Base-by-base conservation (phyloP, 306 rosid genomes). In the Lablab purpureus region DNA sequence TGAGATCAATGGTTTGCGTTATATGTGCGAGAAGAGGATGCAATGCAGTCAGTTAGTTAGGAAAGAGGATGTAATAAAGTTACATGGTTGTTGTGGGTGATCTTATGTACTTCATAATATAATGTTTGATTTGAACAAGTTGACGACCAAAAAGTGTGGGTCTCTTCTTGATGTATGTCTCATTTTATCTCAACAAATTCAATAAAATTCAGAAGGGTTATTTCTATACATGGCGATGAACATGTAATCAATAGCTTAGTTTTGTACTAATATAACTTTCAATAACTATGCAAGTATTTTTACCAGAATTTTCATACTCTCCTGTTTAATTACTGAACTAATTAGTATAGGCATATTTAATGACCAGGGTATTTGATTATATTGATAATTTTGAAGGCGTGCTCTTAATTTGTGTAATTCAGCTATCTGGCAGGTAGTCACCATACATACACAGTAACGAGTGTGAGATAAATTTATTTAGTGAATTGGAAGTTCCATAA, bases 101-200 rank as follows among this genome's bases (percentile, higher is more conserved):
- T 67, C 25, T 67, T 77, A 18, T 59, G 78, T 67, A 76, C 72
- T 79, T 67, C 27, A 46, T 68, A 10, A 52, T 47, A 28, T 72
- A 18, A 59, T 64, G 85, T 56, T n/a, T 77, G 41, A 74, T 75
- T 76, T 81, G 76, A 82, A 56, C 87, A 81, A 74, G 82, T 60
- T 71, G 87, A 85, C 81, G 52, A 40, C 72, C 72, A 19, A 40
- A 80, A 73, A 32, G 56, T 62, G 71, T 67, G 74, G 77, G 71
- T 78, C 75, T 84, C 82, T 88, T 73, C 79, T 81, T 75, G 71
- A 50, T 28, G 58, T 13, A 56, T 47, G 43, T 77, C 59, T 45
- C 41, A 30, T 83, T 34, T 37, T 76, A 28, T 74, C 41, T 37
- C 7, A 47, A 50, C 5, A 49, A 77, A 23, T 65, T 67, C 47